Evolutionary conservation across 2,329 filamentous ascomycete species (phyloP).

Genomic region (Ascocoryne sarcoides): DNA sequence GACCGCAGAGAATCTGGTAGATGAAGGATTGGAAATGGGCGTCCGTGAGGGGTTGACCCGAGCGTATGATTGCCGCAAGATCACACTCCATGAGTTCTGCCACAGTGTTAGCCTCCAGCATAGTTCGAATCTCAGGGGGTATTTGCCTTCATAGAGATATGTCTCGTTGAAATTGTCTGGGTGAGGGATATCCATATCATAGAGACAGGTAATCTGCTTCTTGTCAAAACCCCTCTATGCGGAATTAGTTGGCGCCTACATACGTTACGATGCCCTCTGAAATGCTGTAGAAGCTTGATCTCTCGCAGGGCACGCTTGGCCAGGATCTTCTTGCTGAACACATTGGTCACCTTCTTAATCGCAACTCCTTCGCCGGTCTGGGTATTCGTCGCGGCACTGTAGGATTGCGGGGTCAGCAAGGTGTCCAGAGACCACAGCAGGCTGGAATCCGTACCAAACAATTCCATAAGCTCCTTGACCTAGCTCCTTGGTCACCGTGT

Average conservation of each 20-base stretch:
- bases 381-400: slow-evolving; percentile 83
- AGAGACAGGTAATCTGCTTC: slow-evolving; percentile 86
- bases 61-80: slow-evolving; percentile 93
- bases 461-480: slow-evolving; percentile 98
- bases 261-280: slow-evolving; percentile 82
- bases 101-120: slow-evolving; percentile 17
- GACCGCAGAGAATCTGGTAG: slow-evolving; percentile 96
- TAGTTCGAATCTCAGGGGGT: not conserved
- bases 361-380: slow-evolving; percentile 88
- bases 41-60: slow-evolving; percentile 92
- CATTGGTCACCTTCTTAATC: slow-evolving; percentile 99
- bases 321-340: slow-evolving; percentile 99
- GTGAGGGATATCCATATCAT: slow-evolving; percentile 98
- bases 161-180: slow-evolving; percentile 99
- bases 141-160: slow-evolving; percentile 88
- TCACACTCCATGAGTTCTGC: slow-evolving; percentile 99
- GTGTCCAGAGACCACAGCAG: slow-evolving; percentile 14
- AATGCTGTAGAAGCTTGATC: slow-evolving; percentile 98
- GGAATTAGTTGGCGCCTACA: slow-evolving; percentile 28
- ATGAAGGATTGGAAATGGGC: slow-evolving; percentile 99
- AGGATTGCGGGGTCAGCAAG: slow-evolving; percentile 15
- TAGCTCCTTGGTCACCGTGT: slow-evolving; percentile 97
- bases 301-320: slow-evolving; percentile 96
- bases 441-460: slow-evolving; percentile 64
- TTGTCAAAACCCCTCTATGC: not conserved